phyloP scores from a whole-genome alignment of 257 asterid species.

The Fraxinus pennsylvanica region DNA sequence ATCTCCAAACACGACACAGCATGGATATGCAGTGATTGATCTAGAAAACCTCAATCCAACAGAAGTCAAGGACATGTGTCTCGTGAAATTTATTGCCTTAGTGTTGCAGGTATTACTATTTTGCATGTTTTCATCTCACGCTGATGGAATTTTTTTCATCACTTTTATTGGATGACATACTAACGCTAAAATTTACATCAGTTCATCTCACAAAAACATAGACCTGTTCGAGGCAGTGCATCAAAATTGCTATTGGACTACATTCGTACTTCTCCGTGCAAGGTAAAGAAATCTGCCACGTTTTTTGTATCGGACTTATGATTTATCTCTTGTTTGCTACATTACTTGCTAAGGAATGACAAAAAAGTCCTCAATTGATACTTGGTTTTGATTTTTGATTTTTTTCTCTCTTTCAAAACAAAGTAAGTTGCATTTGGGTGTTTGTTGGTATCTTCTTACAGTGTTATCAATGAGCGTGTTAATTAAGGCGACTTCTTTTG shows the following conservation, averaged over 20 bases:
- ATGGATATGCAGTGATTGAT: conserved; percentile 78
- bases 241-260: conserved; percentile 62
- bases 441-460: not conserved
- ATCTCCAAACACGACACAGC: conserved; percentile 39
- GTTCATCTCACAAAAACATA: conserved; percentile 84
- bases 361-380: not conserved
- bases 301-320: not conserved
- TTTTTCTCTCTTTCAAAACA: not conserved
- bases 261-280: conserved; percentile 72
- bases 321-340: conserved; percentile 7
- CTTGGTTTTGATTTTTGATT: not conserved
- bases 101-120: conserved; percentile 70
- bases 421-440: conserved; percentile 2
- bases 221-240: conserved; percentile 83
- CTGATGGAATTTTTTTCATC: conserved; percentile 1
- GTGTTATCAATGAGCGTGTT: not conserved
- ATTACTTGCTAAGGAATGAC: not conserved
- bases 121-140: conserved; percentile 16
- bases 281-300: conserved; percentile 45
- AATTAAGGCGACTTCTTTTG: conserved; percentile 21
- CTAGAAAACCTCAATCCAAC: conserved; percentile 44
- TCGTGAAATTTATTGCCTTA: conserved; percentile 60
- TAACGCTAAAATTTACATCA: conserved; percentile 30
- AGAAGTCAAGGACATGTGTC: conserved; percentile 50
- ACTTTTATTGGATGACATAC: conserved; percentile 15